phyloP scores from a whole-genome alignment of 2,329 filamentous ascomycete genomes.

The Chlorencoelia australis region DNA sequence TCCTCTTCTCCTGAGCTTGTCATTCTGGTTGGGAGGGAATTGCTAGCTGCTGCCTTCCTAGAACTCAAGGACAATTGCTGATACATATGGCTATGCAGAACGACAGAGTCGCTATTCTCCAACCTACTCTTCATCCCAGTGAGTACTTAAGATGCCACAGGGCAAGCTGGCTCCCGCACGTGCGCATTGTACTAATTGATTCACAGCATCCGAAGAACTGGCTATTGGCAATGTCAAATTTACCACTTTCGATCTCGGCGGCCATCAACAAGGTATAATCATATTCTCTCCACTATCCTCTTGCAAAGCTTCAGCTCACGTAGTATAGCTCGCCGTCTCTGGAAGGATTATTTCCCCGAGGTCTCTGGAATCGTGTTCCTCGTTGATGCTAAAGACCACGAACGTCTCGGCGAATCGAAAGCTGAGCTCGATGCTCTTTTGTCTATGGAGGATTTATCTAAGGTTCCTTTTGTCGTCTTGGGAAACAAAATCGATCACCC shows the following conservation, averaged over 20 bases:
- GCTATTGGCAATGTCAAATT: conserved; percentile 89
- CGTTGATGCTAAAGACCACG: conserved; percentile 93
- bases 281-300: conserved; percentile 12
- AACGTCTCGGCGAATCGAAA: conserved; percentile 89
- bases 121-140: conserved; percentile 88
- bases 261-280: conserved; percentile 85
- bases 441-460: conserved; percentile 91
- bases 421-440: conserved; percentile 92
- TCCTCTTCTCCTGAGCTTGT: background rate
- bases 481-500: conserved; percentile 99
- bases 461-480: conserved; percentile 91
- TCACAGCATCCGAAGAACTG: conserved; percentile 74
- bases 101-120: conserved; percentile 82
- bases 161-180: conserved; percentile 6
- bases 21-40: background rate
- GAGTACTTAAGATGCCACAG: conserved; percentile 19
- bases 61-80: conserved; percentile 10
- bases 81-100: conserved; percentile 44
- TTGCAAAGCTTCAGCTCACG: conserved; percentile 10
- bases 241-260: conserved; percentile 88
- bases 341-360: conserved; percentile 96
- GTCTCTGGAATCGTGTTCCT: conserved; percentile 96
- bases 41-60: conserved; percentile 1
- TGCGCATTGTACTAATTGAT: conserved; percentile 17
- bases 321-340: conserved; percentile 68